Base-by-base conservation (phyloP, 768 basidiomycete genomes). In the Leucosporidium yakuticum region DNA sequence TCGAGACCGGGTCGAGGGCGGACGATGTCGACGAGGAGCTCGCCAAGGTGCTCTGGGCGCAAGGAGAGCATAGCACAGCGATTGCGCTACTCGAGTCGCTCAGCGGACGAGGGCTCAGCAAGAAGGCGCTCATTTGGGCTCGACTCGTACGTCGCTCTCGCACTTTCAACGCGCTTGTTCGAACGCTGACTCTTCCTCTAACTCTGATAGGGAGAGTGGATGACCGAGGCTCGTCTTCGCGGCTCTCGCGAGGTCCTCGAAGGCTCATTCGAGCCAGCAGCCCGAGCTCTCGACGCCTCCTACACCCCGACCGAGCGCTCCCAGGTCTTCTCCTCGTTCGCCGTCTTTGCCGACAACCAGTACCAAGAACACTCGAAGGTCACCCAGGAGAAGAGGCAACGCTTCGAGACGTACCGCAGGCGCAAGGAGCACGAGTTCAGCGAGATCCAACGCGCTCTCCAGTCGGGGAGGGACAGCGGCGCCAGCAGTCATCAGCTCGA, bases 271-370 rank as follows among this genome's bases (percentile, higher is more conserved):
- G 80, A 83, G 23, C 82, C 83, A 0, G 90, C 92, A 0, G 81
- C 82, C 4, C 56, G 72, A 1, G 74, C 82, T 34, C 74, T 81
- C 44, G 55, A 50, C 53, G 66, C 32, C 59, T 74, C 51, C 36
- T 31, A 69, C 0, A 69, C 68, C 12, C 53, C 71, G 19, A 60
- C 65, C 19, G 27, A 67, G 4, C 55, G 53, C 6, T 68, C 65
- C 4, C 82, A 81, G 15, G 83, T 94, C 39, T 91, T 85, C 77
- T 86, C 87, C 68, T 84, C 89, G 73, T 97, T 86, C 76, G 96
- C 95, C 0, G 82, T 84, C 31, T 98, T 98, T 75, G 90, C 94
- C 0, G 92, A 98, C 74, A 82, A 83, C 19, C 94, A 98, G 74
- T 93, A 90, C 75, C 85, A 88, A 68, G 81, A 84, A 2, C 84